Base-by-base conservation (phyloP, 2,329 filamentous ascomycete species). In the Neodidymelliopsis sp. region DNA sequence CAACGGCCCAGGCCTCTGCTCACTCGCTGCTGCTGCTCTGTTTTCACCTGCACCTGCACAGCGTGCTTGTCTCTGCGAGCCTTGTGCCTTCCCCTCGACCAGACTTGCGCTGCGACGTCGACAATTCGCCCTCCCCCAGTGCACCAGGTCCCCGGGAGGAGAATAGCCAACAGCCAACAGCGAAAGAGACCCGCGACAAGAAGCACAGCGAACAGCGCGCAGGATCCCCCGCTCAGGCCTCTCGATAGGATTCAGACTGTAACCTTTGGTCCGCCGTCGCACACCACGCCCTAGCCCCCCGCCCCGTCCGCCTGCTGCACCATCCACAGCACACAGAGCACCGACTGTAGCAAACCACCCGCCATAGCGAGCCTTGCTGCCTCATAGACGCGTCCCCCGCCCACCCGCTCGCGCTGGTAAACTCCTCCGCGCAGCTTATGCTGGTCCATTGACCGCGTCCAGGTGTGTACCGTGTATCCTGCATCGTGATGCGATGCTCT, bases 31-130 rank as follows among this genome's bases (percentile, higher is more conserved):
- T 49, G 43, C 47, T 53, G 24, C 28, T 41, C 49, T 24, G 27
- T 49, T 35, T 47, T 36, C 37, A 36, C 54, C 44, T 36, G 36
- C 35, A 25, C 40, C 46, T 47, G 34, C 54, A 38, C 50, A 35
- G 12, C 50, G 44, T 43, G 44, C 54, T 50, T 57, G 40, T 49
- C 28, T 33, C 20, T 28, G 13, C 33, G 31, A 28, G 19, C 33
- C 28, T 29, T 16, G 38, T 29, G 33, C 41, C 43, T 45, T 41
- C 47, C 37, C 44, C 53, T 44, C 50, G 48, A 51, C 53, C 57
- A 61, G 59, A 57, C 64, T 42, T 62, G 60, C 62, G 59, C 61
- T 63, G 64, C 62, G 63, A 65, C 62, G 66, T 69, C 65, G 65
- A 59, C 57, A 53, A 69, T 46, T 22, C 23, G 13, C 33, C 8